Evolutionary conservation across 2,329 filamentous ascomycete species (phyloP).

Genomic region (Colletotrichum viniferum): DNA sequence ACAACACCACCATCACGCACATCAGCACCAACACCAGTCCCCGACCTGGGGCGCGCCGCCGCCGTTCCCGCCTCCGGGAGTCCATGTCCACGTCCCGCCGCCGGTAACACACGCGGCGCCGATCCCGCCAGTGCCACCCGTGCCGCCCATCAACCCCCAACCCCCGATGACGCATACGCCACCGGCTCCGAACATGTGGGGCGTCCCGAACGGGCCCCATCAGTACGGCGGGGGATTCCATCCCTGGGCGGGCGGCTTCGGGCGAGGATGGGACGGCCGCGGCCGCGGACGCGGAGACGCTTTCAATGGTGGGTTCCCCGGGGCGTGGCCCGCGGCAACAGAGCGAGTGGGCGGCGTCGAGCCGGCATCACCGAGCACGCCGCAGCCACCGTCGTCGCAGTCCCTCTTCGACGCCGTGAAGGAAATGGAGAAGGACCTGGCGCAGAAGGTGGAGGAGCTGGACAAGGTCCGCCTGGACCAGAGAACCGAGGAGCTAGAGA

Average conservation of each 20-base stretch:
- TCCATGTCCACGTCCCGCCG: neutral
- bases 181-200: neutral
- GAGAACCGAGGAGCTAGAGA: conserved; percentile 5
- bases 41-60: neutral
- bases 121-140: neutral
- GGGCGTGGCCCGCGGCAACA: neutral
- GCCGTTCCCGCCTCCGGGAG: neutral
- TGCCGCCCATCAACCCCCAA: neutral
- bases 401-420: neutral
- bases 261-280: neutral
- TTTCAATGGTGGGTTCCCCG: neutral
- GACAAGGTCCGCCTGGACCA: conserved; percentile 1
- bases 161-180: neutral
- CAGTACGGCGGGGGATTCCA: neutral
- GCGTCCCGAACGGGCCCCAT: neutral
- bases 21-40: neutral
- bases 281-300: neutral
- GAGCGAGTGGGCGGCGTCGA: neutral
- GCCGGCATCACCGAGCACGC: neutral
- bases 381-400: neutral
- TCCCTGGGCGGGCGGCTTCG: conserved; percentile 1
- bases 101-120: neutral
- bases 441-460: conserved; percentile 17
- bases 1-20: neutral
- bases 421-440: neutral